phyloP scores from a whole-genome alignment of 1,139 yeast species.

The Suhomyces terraborum region DNA sequence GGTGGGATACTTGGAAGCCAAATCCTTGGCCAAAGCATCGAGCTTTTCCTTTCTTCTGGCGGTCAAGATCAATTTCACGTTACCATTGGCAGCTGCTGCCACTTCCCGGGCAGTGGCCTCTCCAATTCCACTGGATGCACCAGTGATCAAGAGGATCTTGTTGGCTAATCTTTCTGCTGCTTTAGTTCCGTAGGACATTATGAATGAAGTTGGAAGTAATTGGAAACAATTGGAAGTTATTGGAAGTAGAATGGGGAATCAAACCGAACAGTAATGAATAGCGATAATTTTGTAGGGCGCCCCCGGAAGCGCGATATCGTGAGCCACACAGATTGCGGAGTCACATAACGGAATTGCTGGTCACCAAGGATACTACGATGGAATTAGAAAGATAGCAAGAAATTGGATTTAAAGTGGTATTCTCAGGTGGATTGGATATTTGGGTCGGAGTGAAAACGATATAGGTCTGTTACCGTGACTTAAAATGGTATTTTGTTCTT shows the following conservation, averaged over 20 bases:
- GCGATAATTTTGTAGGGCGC: not conserved
- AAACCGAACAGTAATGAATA: too few species aligned
- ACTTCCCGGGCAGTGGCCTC: slow-evolving; percentile 44
- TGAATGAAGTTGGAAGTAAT: too few species aligned
- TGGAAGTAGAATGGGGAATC: too few species aligned
- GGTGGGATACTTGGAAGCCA: slow-evolving; percentile 27
- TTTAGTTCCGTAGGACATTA: slow-evolving; percentile 53
- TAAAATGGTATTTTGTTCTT: too few species aligned
- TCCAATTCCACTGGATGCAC: slow-evolving; percentile 72
- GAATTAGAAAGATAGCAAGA: too few species aligned
- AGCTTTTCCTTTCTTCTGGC: slow-evolving; percentile 46
- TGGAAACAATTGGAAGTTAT: too few species aligned
- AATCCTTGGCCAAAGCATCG: slow-evolving; percentile 30
- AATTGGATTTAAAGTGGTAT: too few species aligned
- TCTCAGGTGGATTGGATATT: too few species aligned
- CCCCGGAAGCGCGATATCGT: not conserved
- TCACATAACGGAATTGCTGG: too few species aligned
- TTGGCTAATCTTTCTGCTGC: slow-evolving; percentile 63
- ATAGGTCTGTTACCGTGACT: too few species aligned
- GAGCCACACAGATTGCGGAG: not conserved
- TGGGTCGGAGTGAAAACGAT: too few species aligned
- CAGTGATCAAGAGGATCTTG: slow-evolving; percentile 66
- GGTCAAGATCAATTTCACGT: slow-evolving; percentile 41
- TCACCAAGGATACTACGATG: too few species aligned
- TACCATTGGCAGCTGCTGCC: slow-evolving; percentile 42